Percentiles rank a stretch among this genome's conserved stretches.
Evolutionary conservation across 2,329 filamentous ascomycete species (phyloP).

Genomic region (Cladobotryum mycophilum): DNA sequence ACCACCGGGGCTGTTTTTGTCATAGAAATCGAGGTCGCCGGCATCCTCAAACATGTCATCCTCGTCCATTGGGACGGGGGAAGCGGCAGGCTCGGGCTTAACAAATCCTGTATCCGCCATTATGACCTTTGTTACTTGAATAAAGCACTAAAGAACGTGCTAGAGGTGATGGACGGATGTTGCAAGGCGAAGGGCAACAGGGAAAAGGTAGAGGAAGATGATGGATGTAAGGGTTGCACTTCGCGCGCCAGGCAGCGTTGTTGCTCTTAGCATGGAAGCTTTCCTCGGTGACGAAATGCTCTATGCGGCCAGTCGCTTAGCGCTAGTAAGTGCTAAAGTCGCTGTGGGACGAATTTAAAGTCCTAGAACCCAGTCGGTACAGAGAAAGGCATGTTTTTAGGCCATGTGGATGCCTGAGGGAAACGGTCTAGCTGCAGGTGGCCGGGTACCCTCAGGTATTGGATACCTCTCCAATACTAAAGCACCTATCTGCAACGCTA

Average conservation of each 20-base stretch:
- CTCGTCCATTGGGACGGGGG: slow-evolving; percentile 45
- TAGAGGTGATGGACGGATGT: background rate
- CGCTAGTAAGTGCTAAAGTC: too few relatives aligned
- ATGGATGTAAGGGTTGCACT: too few relatives aligned
- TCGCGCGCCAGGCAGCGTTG: too few relatives aligned
- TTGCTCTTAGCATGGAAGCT: too few relatives aligned
- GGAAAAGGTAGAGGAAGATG: background rate
- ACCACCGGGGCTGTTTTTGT: slow-evolving; percentile 33
- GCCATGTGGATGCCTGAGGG: background rate
- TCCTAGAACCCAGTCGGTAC: too few relatives aligned
- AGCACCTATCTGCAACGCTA: too few relatives aligned
- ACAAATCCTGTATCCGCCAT: slow-evolving; percentile 33
- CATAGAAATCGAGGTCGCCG: slow-evolving; percentile 52
- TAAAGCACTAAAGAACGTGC: background rate
- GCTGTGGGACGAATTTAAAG: too few relatives aligned
- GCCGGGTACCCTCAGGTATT: background rate
- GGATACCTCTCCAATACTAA: background rate
- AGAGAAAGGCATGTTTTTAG: too few relatives aligned
- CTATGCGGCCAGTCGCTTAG: too few relatives aligned
- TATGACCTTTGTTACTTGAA: slow-evolving; percentile 2
- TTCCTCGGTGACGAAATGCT: too few relatives aligned
- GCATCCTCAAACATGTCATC: slow-evolving; percentile 62
- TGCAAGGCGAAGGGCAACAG: background rate
- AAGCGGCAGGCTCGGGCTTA: slow-evolving; percentile 44
- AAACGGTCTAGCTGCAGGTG: background rate